Evolutionary conservation across 2,329 filamentous ascomycete genomes (phyloP).

Genomic region (Venturia aucupariae): DNA sequence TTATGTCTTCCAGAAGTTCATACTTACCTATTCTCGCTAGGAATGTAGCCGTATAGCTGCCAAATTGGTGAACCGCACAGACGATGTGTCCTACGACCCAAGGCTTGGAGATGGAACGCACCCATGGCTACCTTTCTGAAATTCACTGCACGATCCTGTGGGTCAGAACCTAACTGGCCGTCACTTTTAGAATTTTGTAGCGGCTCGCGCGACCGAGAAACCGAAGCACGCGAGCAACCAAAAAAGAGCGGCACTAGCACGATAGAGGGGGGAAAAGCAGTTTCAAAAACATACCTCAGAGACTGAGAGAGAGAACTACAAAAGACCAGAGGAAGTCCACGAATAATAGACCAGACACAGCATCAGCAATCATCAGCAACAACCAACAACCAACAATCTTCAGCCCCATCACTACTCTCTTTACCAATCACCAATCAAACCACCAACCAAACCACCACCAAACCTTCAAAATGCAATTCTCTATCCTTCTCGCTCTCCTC

Average conservation of each 20-base stretch:
- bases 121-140: background rate
- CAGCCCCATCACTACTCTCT: too few relatives aligned
- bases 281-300: background rate
- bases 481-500: background rate
- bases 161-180: too few relatives aligned
- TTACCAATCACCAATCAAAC: too few relatives aligned
- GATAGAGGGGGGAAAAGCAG: background rate
- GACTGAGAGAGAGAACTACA: background rate
- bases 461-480: background rate
- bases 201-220: too few relatives aligned
- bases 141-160: too few relatives aligned
- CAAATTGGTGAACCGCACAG: background rate
- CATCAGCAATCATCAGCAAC: conserved; percentile 1
- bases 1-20: background rate
- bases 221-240: background rate
- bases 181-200: too few relatives aligned
- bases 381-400: background rate
- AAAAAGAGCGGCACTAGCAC: background rate
- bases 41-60: background rate
- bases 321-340: background rate
- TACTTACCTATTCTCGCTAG: background rate
- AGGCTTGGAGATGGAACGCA: background rate
- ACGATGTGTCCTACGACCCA: background rate
- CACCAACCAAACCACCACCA: background rate
- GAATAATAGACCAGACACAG: background rate